These are phyloP conservation scores for Croton setiger DNA, from an alignment of 441 rosid genomes.

Conservation along the genomic window DNA sequence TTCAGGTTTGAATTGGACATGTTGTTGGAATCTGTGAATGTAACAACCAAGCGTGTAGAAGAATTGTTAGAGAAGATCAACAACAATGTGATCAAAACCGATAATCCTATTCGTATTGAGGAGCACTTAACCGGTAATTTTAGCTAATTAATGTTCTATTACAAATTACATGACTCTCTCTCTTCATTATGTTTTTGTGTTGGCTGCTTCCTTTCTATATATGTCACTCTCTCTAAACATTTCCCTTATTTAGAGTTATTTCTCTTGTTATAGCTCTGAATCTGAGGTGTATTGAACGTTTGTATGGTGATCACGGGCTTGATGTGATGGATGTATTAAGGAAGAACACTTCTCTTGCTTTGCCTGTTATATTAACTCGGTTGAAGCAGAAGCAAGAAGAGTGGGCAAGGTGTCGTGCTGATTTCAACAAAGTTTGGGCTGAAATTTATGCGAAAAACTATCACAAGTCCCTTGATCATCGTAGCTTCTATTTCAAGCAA, in stretches of 20 bases:
- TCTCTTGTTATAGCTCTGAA: conserved; percentile 60
- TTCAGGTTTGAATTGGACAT: conserved; percentile 98
- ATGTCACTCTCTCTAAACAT: background rate
- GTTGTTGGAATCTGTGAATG: conserved; percentile 92
- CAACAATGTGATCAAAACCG: conserved; percentile 54
- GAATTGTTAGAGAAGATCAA: conserved; percentile 75
- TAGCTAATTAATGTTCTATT: conserved; percentile 17
- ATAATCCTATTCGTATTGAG: conserved; percentile 59
- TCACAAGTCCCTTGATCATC: conserved; percentile 96
- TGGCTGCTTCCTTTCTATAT: conserved; percentile 10
- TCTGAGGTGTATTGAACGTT: conserved; percentile 90
- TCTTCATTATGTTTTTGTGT: conserved; percentile 9
- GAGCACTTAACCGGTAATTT: conserved; percentile 83
- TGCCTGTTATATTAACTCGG: conserved; percentile 92
- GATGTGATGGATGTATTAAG: conserved; percentile 87
- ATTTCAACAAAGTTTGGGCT: conserved; percentile 98
- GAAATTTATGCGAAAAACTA: conserved; percentile 94
- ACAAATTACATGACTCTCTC: background rate
- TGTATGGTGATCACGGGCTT: conserved; percentile 98
- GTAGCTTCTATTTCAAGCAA: conserved; percentile 98
- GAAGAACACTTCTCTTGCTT: conserved; percentile 82
- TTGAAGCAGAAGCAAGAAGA: conserved; percentile 99
- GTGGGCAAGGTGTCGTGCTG: conserved; percentile 93
- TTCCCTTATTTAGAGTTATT: conserved; percentile 7
- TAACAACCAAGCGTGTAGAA: conserved; percentile 82